Conservation (phyloP, 495 filamentous ascomycete species). For the Elaphomyces granulatus region DNA sequence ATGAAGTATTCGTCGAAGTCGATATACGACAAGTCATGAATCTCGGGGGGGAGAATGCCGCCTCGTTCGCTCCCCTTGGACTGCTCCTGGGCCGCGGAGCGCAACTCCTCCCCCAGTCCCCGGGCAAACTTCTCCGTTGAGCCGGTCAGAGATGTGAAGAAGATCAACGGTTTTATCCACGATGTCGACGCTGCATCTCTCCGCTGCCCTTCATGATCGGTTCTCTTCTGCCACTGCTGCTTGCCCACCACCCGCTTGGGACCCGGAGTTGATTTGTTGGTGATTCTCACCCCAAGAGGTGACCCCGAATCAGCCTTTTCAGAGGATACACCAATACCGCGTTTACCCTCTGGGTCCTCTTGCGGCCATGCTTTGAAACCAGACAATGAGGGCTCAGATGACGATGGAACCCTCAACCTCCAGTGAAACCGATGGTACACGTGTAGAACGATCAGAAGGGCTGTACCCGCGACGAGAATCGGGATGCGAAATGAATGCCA, state of each 20-base stretch:
- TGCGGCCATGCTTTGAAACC: slow-evolving; percentile 15
- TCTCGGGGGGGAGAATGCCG: slow-evolving; percentile 36
- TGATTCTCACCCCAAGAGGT: not conserved
- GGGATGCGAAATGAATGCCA: slow-evolving; percentile 31
- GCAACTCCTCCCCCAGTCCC: slow-evolving; percentile 39
- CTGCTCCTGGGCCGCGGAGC: slow-evolving; percentile 17
- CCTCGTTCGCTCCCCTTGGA: slow-evolving; percentile 19
- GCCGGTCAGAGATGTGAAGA: slow-evolving; percentile 75
- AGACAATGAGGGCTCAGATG: slow-evolving; percentile 24
- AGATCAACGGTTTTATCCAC: slow-evolving; percentile 61
- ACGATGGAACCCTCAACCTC: slow-evolving; percentile 17
- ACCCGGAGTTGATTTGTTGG: slow-evolving; percentile 5
- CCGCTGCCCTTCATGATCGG: slow-evolving; percentile 9
- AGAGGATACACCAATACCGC: not conserved
- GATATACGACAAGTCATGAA: slow-evolving; percentile 69
- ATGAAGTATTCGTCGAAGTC: slow-evolving; percentile 91
- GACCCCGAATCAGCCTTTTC: slow-evolving; percentile 3
- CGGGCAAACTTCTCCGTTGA: slow-evolving; percentile 58
- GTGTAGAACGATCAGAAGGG: slow-evolving; percentile 15
- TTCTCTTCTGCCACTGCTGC: slow-evolving; percentile 18
- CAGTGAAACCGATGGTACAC: slow-evolving; percentile 15
- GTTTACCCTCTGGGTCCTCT: slow-evolving; percentile 11
- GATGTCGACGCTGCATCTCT: slow-evolving; percentile 11
- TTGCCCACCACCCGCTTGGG: slow-evolving; percentile 30
- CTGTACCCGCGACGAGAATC: slow-evolving; percentile 18